Evolutionary conservation across 768 basidiomycete genomes (phyloP), one percentile per base, ranked within the genome.

Genomic region (Terana coerulea): DNA sequence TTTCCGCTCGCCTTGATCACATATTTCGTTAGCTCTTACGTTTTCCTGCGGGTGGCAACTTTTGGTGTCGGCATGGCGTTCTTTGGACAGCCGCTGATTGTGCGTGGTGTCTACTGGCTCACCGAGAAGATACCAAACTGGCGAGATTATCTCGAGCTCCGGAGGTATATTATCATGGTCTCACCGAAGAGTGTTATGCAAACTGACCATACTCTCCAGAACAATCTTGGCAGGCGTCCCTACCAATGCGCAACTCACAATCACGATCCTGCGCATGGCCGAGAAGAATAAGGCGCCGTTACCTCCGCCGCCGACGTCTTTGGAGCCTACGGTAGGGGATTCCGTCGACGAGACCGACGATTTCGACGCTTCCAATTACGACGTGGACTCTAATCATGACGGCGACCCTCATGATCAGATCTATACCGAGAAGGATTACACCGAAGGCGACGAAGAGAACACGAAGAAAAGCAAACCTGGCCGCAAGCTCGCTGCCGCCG

Each of bases 161-260:
- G 69, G 31, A 69, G 69, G 73, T 75, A 28, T 35, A 64, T 65
- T 52, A 26, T n/a, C 22, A n/a, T 2, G 8, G 15, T 35, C 21
- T 15, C 44, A 29, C 24, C 39, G 8, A 9, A n/a, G n/a, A 49
- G 22, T 44, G 33, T 28, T 14, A 24, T 36, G 34, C 19, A 39
- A 12, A 17, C 12, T 17, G 26, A 8, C 24, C 15, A 29, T 15
- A 17, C 19, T 28, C 17, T 48, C 10, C 37, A 69, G 68, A 39
- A 64, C 72, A 10, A 54, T 76, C 35, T 63, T 76, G 24, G 57
- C 57, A 2, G 72, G 72, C 17, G 71, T 71, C 0, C 75, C 75
- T 8, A 75, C 74, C 36, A 74, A 76, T 53, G 69, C 71, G 26
- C 75, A 76, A 52, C 67, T 76, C 9, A 60, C 73, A 11, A 53